Evolutionary conservation across 2,329 filamentous ascomycete genomes (phyloP).

Genomic region (Penicillium sp.): DNA sequence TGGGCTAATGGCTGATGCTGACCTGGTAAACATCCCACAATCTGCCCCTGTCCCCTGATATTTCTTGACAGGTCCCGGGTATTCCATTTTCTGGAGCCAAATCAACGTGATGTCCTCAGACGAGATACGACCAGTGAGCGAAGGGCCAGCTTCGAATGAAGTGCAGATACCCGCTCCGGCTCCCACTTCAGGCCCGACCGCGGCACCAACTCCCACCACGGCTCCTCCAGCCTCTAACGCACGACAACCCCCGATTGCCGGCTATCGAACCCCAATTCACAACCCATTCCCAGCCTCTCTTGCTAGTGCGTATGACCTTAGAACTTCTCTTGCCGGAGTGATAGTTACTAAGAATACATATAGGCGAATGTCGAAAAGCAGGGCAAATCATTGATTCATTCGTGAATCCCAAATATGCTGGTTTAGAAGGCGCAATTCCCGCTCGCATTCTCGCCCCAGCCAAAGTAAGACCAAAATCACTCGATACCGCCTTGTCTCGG

Average conservation of each 20-base stretch:
- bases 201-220: too few relatives aligned
- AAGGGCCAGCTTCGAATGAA: neutral
- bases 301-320: constrained; percentile 40
- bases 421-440: constrained; percentile 94
- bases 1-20: neutral
- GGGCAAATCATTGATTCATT: constrained; percentile 92
- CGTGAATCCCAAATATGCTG: constrained; percentile 85
- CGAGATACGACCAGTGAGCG: neutral
- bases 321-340: constrained; percentile 14
- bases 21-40: neutral
- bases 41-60: neutral
- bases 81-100: too few relatives aligned
- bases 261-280: constrained; percentile 33
- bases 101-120: neutral
- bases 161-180: neutral
- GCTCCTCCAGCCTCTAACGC: neutral
- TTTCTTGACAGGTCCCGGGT: neutral
- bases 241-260: constrained; percentile 3
- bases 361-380: constrained; percentile 95
- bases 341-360: constrained; percentile 18
- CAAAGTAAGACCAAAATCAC: constrained; percentile 62
- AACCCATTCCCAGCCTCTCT: constrained; percentile 52
- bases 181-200: neutral
- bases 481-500: neutral
- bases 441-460: constrained; percentile 82